These are phyloP conservation scores for Rhodotorula sp. DNA, from an alignment of 1,284 basidiomycete species.

Conservation along the genomic window DNA sequence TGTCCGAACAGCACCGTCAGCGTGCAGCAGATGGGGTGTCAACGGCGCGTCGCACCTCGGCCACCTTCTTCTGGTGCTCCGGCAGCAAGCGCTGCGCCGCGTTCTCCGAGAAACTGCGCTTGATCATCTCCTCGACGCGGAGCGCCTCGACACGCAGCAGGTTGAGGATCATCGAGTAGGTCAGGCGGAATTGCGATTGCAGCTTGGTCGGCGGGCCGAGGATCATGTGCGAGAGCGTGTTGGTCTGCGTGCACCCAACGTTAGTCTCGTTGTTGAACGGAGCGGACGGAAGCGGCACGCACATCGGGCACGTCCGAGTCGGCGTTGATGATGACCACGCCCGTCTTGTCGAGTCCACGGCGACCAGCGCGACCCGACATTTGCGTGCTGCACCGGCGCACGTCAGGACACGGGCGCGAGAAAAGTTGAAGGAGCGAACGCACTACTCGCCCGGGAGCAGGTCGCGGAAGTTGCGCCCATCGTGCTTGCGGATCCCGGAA, in stretches of 20 bases:
- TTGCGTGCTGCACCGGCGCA: slow-evolving; percentile 64
- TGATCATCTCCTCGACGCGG: slow-evolving; percentile 99
- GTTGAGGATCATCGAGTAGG: slow-evolving; percentile 99
- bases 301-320: slow-evolving; percentile 86
- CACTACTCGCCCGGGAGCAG: slow-evolving; percentile 53
- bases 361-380: slow-evolving; percentile 99
- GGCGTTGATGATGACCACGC: slow-evolving; percentile 86
- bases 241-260: slow-evolving; percentile 58
- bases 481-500: slow-evolving; percentile 92
- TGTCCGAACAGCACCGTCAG: slow-evolving; percentile 48
- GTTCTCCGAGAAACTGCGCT: slow-evolving; percentile 97
- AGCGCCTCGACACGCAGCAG: slow-evolving; percentile 93
- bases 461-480: slow-evolving; percentile 87
- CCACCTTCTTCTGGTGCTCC: slow-evolving; percentile 85
- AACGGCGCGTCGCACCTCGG: slow-evolving; percentile 60
- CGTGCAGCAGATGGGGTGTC: neutral
- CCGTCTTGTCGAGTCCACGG: slow-evolving; percentile 90
- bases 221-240: slow-evolving; percentile 80
- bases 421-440: neutral
- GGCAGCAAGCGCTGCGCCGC: slow-evolving; percentile 88
- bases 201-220: slow-evolving; percentile 88
- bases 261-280: too few species aligned
- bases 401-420: rapidly evolving
- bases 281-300: slow-evolving; percentile 41
- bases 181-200: slow-evolving; percentile 95